Percentiles rank a stretch among this genome's conserved stretches.
phyloP scores from a whole-genome alignment of 2,329 filamentous ascomycete genomes.

The Cladosporium velox region DNA sequence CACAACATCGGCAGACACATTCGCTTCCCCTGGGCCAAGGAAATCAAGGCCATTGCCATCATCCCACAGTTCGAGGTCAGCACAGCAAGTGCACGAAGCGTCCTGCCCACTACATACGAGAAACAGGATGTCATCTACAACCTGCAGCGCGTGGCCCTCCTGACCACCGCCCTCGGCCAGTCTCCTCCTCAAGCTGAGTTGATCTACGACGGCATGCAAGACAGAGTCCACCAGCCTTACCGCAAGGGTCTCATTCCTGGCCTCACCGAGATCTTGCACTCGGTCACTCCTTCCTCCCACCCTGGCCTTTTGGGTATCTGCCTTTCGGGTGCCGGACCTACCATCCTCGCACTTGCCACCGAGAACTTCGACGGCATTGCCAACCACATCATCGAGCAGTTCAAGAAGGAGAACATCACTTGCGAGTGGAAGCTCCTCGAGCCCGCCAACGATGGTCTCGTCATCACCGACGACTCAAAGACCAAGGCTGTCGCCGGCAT shows the following conservation, averaged over 20 bases:
- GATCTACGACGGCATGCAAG: conserved; percentile 98
- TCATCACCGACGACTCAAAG: conserved; percentile 37
- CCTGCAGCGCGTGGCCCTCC: conserved; percentile 85
- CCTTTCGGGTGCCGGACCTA: conserved; percentile 90
- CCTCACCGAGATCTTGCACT: conserved; percentile 84
- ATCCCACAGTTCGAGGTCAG: conserved; percentile 95
- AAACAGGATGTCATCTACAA: conserved; percentile 92
- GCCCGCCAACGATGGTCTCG: conserved; percentile 72
- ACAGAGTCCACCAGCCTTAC: conserved; percentile 97
- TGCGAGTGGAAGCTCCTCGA: conserved; percentile 88
- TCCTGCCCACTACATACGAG: conserved; percentile 77
- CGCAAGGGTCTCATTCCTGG: conserved; percentile 89
- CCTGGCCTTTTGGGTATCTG: conserved; percentile 91
- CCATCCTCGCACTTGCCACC: conserved; percentile 89
- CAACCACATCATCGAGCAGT: conserved; percentile 65
- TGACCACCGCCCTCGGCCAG: conserved; percentile 85
- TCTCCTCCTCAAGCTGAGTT: conserved; percentile 88
- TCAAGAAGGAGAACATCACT: conserved; percentile 70
- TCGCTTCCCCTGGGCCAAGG: conserved; percentile 88
- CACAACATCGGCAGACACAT: conserved; percentile 92
- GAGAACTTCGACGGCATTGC: conserved; percentile 88
- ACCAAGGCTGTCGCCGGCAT: conserved; percentile 44
- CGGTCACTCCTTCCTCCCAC: conserved; percentile 84
- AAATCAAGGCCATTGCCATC: conserved; percentile 96
- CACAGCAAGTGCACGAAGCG: conserved; percentile 86